Evolutionary conservation across 306 rosid species (phyloP).

Genomic region (Cucumis hystrix): DNA sequence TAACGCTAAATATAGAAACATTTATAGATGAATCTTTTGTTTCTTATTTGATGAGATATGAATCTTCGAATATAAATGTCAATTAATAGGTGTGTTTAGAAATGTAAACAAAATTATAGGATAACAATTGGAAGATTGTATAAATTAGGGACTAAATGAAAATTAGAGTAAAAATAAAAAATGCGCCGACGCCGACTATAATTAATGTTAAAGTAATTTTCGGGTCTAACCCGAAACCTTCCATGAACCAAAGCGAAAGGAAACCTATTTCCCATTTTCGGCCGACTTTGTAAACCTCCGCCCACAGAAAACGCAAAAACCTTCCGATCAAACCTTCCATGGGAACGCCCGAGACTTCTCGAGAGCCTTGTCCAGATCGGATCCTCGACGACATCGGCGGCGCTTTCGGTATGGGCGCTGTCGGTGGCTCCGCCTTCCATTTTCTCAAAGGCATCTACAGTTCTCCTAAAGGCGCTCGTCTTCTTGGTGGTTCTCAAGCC

Average conservation of each 20-base stretch:
- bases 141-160: too few species aligned
- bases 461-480: constrained; percentile 58
- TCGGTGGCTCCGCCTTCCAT: constrained; percentile 82
- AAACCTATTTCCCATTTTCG: background rate
- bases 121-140: too few species aligned
- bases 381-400: constrained; percentile 82
- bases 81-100: too few species aligned
- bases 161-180: too few species aligned
- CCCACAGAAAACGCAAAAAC: background rate
- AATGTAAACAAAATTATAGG: too few species aligned
- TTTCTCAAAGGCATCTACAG: constrained; percentile 64
- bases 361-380: constrained; percentile 84
- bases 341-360: constrained; percentile 80
- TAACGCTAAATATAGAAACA: too few species aligned
- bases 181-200: too few species aligned
- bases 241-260: background rate
- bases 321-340: constrained; percentile 14
- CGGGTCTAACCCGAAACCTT: background rate
- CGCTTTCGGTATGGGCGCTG: constrained; percentile 90
- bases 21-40: too few species aligned
- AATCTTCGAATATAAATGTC: too few species aligned
- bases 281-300: background rate
- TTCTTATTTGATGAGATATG: too few species aligned
- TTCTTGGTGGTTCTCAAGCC: constrained; percentile 63
- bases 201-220: background rate